Base-by-base conservation (phyloP, 1,284 basidiomycete species). In the Cryptococcus floricola region DNA sequence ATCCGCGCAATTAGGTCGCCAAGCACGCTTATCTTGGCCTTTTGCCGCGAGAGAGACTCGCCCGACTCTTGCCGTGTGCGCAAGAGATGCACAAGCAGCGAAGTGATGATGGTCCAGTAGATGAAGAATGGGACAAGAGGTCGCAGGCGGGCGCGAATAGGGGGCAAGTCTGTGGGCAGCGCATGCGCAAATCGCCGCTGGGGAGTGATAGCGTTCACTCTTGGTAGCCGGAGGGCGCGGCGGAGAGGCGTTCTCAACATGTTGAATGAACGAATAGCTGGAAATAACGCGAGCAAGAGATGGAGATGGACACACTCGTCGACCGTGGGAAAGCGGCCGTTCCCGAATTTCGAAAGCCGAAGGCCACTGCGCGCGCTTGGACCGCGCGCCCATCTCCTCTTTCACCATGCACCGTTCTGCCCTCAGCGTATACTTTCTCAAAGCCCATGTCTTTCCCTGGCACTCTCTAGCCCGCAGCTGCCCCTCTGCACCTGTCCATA, bases 61-160 rank as follows among this genome's bases (percentile, higher is more conserved):
- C 65, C 62, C 14, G 62, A 54, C 16, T 41, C 27, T 50, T 65
- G 71, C 9, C 73, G 62, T 16, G 59, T 49, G 2, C 65, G 67
- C 45, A 76, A 53, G 0, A 70, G 57, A 52, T 77, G 70, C n/a
- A 72, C 70, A 0, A 70, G 63, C 18, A 77, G 64, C 7, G 70
- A 70, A 1, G 76, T 77, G 51, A 77, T 68, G 25, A 72, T 60
- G 7, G 67, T 70, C 76, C 75, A 77, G 55, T 64, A 68, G 56
- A 77, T 68, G 49, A 77, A 56, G 62, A 76, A 75, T 7, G 76
- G 75, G 19, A 77, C 56, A 8, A 73, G 59, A 3, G 74, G 73
- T 47, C 58, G 59, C 0, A 77, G 64, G 13, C 76, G 70, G 50
- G 59, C 50, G 7, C 58, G 57, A 54, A 77, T 68, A 18, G 74